Evolutionary conservation across 148 eudicot species (phyloP), one percentile per base, ranked within the genome.

Genomic region (Linanthus parryae): DNA sequence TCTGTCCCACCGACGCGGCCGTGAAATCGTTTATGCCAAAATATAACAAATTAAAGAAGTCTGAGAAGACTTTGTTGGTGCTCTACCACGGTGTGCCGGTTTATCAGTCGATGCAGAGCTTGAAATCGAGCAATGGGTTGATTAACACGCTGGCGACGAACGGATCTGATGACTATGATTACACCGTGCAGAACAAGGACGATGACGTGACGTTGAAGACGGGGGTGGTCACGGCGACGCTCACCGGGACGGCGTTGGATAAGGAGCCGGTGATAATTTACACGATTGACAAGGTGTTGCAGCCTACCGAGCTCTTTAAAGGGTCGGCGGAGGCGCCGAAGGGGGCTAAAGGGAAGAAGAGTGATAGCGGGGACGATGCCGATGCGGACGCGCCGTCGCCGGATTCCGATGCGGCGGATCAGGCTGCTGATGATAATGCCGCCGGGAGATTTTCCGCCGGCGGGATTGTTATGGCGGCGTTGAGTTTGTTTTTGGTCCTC

Each of bases 111-210:
- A 54, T 87, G 82, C 69, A 75, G 20, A 69, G 59, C 65, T 34
- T 87, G 48, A 77, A 72, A 35, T 80, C 85, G 7, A 77, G 44
- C 8, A 87, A 87, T 53, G 95, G 95, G 7, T 34, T 62, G 35
- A 73, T 69, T 71, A 83, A 80, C 66, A 83, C 95, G 2, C 48
- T 87, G 27, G 95, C 91, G 0, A 83, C 95, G 0, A 78, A 78
- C 58, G 95, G 95, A 0, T 30, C 61, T 0, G 81, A 65, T 2
- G 77, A 75, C 52, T 86, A 54, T 44, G 88, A 77, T 45, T 65
- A 83, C 38, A 78, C 80, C 1, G 71, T 83, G 11, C 87, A 80
- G 61, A 78, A 68, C 29, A 77, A 68, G 35, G 85, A 78, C 3
- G 87, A 80, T 23, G 68, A 78, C n/a, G 85, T 87, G 15, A 75